Base-by-base conservation (phyloP, 2,329 filamentous ascomycete species). In the Tolypocladium album region DNA sequence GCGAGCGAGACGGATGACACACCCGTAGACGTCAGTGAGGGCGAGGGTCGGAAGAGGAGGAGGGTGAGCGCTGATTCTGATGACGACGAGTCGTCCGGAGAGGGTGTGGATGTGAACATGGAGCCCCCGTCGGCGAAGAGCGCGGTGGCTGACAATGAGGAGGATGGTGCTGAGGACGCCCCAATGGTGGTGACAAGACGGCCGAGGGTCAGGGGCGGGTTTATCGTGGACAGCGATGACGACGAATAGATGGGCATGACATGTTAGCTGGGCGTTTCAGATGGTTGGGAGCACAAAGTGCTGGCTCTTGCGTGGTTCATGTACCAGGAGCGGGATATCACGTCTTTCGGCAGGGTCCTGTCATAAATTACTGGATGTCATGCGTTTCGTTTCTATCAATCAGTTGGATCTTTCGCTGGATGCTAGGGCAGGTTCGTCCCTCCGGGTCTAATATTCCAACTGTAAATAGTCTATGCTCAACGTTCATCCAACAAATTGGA, bases 211-310 rank as follows among this genome's bases (percentile, higher is more conserved):
- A 76, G 77, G 58, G 78, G 78, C 22, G 83, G 83, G 0, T 86
- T 86, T 62, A 70, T 86, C 55, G 66, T 84, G 42, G 82, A 86
- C 65, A 85, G 82, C 62, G 84, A 83, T 67, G 83, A 86, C 56
- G 81, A 84, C 63, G 79, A 82, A 31, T 59, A 59, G 20, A 15
- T 27, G 39, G 53, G 47, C 58, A 55, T 55, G 50, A 20, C 31
- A 38, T 12, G 11, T n/a, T 55, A 20, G 50, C 34, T 55, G 15
- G 50, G 31, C 50, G 50, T 55, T 55, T 22, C 4, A 12, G 20
- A 55, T 22, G 31, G 31, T 38, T 20, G 20, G 50, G 20, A 55
- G 20, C 31, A 55, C 20, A 12, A 5, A 15, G 17, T 38, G 9
- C 17, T 40, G 2, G 31, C 17, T 36, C 20, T 13, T 55, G 50